Percentiles rank a stretch among this genome's conserved stretches.
phyloP scores from a whole-genome alignment of 306 rosid genomes.

The Rosa lucieae region DNA sequence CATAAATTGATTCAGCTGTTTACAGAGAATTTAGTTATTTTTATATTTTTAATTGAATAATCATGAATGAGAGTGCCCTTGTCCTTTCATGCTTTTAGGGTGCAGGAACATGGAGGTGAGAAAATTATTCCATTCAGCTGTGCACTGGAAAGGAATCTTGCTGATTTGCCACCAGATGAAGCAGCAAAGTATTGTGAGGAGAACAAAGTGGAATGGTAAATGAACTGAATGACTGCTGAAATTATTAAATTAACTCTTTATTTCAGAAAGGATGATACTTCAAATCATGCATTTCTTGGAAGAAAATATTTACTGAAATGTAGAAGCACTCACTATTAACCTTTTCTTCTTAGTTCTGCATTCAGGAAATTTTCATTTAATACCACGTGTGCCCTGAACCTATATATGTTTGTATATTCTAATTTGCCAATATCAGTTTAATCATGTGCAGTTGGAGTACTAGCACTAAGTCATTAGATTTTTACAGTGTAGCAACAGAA shows the following conservation, averaged over 20 bases:
- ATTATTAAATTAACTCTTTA: not conserved
- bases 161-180: conserved; percentile 79
- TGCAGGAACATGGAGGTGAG: conserved; percentile 96
- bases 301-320: not conserved
- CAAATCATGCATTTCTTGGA: not conserved
- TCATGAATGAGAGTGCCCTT: conserved; percentile 11
- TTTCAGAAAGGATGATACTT: not conserved
- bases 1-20: not conserved
- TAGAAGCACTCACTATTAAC: not conserved
- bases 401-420: not conserved
- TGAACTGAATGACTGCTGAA: conserved; percentile 2
- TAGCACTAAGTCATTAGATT: conserved; percentile 3
- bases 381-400: not conserved
- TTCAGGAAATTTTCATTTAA: not conserved
- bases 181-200: conserved; percentile 84
- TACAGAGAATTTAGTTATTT: not conserved
- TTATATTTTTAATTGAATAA: not conserved
- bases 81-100: conserved; percentile 53
- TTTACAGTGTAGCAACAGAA: not conserved
- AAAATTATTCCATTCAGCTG: conserved; percentile 89
- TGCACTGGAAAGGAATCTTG: conserved; percentile 77
- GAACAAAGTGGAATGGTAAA: conserved; percentile 83
- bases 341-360: not conserved
- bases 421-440: not conserved
- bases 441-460: not conserved